Evolutionary conservation across 495 filamentous ascomycete genomes (phyloP), one percentile per base, ranked within the genome.

Genomic region (Extremus antarcticus): DNA sequence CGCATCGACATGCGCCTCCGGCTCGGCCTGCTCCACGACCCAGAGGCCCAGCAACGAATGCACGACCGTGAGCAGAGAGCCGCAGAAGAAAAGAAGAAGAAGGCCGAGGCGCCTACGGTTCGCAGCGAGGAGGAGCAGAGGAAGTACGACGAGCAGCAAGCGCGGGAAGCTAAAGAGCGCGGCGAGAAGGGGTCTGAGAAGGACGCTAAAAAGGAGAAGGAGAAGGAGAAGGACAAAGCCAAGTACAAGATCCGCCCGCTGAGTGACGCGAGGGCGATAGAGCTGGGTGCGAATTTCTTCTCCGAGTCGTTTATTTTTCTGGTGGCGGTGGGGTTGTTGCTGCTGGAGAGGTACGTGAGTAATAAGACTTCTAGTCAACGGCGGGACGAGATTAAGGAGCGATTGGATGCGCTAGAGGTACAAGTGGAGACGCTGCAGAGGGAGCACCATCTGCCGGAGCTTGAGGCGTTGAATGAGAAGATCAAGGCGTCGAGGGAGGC

Each of bases 271-370:
- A 96, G 97, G 65, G 92, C 92, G 3, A 94, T 99, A 24, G 92
- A 99, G 65, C 78, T 90, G 7, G 94, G 95, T 23, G 94, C 92
- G 10, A 94, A 94, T 54, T 95, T 99, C 50, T 84, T 94, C 49
- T 88, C 88, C 41, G 92, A 99, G 62, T 72, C 79, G 0, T 99
- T 99, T 65, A 79, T 99, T 25, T 85, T 97, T 53, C 51, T 80
- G 3, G 88, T 97, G 15, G 94, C 86, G 1, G 81, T 82, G 13
- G 77, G 74, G 0, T 66, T 97, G 61, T 84, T 99, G 40, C 66
- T 94, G 1, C 90, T 86, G 55, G 92, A 99, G 70, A 86, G 83
- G 21, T 82, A 79, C 66, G 74, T 86, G 51, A 79, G 83, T 2
- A 78, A 84, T 47, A 71, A 81, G 56, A 97, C 96, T 68, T 90